phyloP scores from a whole-genome alignment of 768 basidiomycete genomes.

The Phaffia australis region DNA sequence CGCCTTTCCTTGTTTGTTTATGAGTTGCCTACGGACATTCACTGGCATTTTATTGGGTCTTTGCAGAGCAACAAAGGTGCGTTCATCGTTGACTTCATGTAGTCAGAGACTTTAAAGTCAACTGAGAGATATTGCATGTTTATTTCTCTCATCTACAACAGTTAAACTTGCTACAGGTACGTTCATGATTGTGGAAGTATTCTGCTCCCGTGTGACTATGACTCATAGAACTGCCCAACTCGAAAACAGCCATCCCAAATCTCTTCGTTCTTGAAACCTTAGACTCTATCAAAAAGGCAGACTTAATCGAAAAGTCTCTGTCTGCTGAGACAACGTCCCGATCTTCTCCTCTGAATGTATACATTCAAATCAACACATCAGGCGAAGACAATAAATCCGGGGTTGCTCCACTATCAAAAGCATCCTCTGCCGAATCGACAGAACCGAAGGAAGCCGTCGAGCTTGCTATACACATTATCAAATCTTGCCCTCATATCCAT shows the following conservation, averaged over 20 bases:
- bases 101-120: no score
- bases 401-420: constrained; percentile 47
- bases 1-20: neutral
- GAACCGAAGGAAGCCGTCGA: constrained; percentile 45
- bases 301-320: constrained; percentile 63
- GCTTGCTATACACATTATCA: constrained; percentile 61
- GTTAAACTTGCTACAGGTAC: constrained; percentile 73
- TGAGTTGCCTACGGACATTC: constrained; percentile 75
- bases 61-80: constrained; percentile 73
- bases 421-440: constrained; percentile 21
- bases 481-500: constrained; percentile 59
- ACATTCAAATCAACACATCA: constrained; percentile 91
- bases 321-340: constrained; percentile 14
- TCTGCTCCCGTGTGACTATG: neutral
- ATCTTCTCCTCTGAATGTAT: constrained; percentile 56
- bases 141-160: no score
- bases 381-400: constrained; percentile 87
- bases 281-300: constrained; percentile 67
- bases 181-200: constrained; percentile 28
- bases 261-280: constrained; percentile 78
- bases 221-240: neutral
- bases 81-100: no score
- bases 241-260: constrained; percentile 56
- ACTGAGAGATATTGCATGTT: no score
- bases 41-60: constrained; percentile 95